phyloP scores from a whole-genome alignment of 1,139 yeast genomes.

The Arxiozyma slooffiae region DNA sequence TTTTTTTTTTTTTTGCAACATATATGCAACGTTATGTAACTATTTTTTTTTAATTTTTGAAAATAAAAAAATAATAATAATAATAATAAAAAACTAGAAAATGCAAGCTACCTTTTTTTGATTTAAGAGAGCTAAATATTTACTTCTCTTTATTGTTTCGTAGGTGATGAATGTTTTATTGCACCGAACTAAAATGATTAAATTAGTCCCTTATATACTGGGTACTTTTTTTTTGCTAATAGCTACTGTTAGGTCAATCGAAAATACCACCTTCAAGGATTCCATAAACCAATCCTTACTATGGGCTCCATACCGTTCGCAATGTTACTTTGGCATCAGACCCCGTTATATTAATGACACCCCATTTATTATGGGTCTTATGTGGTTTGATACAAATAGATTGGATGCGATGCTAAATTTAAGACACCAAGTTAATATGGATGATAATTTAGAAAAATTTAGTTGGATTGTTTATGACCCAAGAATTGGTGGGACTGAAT shows the following conservation, averaged over 20 bases:
- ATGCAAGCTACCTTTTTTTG: background rate
- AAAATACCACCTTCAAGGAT: conserved; percentile 17
- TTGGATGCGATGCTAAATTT: conserved; percentile 46
- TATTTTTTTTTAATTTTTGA: background rate
- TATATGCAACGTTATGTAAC: background rate
- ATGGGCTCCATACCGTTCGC: conserved; percentile 94
- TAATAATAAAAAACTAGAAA: too few relatives aligned
- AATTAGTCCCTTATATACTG: background rate
- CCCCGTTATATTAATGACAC: conserved; percentile 58
- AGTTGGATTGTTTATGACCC: conserved; percentile 89
- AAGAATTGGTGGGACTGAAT: conserved; percentile 74
- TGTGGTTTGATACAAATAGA: conserved; percentile 76
- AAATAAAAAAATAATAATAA: too few relatives aligned
- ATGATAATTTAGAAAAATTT: conserved; percentile 61
- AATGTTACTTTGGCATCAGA: conserved; percentile 73
- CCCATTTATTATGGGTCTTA: conserved; percentile 68
- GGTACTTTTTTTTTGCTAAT: background rate
- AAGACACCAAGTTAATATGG: conserved; percentile 76
- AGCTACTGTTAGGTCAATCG: background rate
- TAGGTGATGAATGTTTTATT: too few relatives aligned
- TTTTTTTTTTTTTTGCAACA: background rate
- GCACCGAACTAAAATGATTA: background rate
- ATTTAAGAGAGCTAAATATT: too few relatives aligned
- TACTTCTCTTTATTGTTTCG: background rate
- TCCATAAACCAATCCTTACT: conserved; percentile 39